Base-by-base conservation (phyloP, 768 basidiomycete genomes). In the button mushroom (Agaricus bisporus) region DNA sequence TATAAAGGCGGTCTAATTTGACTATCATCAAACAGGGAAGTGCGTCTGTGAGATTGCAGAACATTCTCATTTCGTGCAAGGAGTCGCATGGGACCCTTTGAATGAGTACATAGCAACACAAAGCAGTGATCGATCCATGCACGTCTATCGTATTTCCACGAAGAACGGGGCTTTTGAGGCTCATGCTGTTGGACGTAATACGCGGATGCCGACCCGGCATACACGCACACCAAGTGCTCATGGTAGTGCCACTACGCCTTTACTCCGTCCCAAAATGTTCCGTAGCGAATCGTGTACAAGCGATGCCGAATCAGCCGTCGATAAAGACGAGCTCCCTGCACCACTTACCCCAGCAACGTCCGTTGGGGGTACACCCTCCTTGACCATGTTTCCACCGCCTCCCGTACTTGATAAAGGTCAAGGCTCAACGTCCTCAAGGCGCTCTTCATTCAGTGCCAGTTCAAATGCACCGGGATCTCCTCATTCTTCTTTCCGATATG, bases 21-120 rank as follows among this genome's bases (percentile, higher is more conserved):
- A 46, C 56, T 62, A 36, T 58, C 60, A 57, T 35, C 25, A 62
- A 39, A 51, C 62, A 92, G 92, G 92, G 26, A 86, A 88, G 74
- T 90, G 89, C 62, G 78, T 97, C 11, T 82, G 85, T 60, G 91
- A 94, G 66, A 88, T 95, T 56, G 87, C 91, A 1, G 95, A 98
- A 63, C 97, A 99, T 68, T 83, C 80, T 32, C 95, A 98, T 68
- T 98, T 91, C 64, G 97, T 99, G 0, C 97, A 99, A 73, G 97
- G 97, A 8, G 97, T 98, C 26, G 91, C 95, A 0, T 99, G 97
- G 97, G 97, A 99, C 60, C 97, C 97, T 1, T 70, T 97, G 61
- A 94, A 95, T 66, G 92, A 97, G 67, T 98, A 89, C 64, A 91
- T 99, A 56, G 95, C 97, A 3, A 98, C 97, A 0, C 97, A 99